These are phyloP conservation scores for Hibiscus mutabilis DNA, from an alignment of 345 rosid genomes.

Conservation along the genomic window DNA sequence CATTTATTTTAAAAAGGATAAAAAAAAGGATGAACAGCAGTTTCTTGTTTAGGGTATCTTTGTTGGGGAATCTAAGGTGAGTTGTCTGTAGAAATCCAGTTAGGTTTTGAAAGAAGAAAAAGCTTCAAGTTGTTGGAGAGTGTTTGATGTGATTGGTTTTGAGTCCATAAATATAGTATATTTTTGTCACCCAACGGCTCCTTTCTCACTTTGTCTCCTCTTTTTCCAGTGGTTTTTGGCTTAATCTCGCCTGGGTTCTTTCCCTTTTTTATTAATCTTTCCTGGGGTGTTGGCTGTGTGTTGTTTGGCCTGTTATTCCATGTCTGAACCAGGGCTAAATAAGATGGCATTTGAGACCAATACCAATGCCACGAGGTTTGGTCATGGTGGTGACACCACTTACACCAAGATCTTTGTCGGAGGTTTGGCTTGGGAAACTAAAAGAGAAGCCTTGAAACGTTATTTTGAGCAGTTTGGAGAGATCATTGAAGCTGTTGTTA, in stretches of 20 bases:
- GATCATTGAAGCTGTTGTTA: constrained; percentile 36
- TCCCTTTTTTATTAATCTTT: neutral
- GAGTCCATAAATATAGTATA: neutral
- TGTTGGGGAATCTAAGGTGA: constrained; percentile 41
- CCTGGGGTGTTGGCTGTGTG: neutral
- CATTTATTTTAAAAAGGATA: no score
- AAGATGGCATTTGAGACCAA: constrained; percentile 24
- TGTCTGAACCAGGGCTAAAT: constrained; percentile 29
- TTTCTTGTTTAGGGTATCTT: constrained; percentile 39
- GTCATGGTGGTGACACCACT: constrained; percentile 28
- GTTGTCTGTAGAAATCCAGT: constrained; percentile 9
- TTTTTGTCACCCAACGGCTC: constrained; percentile 13
- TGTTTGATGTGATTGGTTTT: constrained; percentile 7
- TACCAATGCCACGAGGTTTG: constrained; percentile 9
- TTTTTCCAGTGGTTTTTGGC: neutral
- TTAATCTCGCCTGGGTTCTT: no score
- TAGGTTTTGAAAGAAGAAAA: neutral
- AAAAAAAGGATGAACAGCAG: neutral
- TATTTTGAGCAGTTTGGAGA: constrained; percentile 39
- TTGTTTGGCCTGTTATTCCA: constrained; percentile 4
- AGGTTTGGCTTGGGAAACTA: constrained; percentile 44
- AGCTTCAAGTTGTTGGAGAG: neutral
- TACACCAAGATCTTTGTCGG: constrained; percentile 39
- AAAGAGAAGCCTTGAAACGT: constrained; percentile 18
- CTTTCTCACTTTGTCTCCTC: neutral